Percentiles rank a stretch among this genome's conserved stretches.
Evolutionary conservation across 75 land plant species (phyloP).

Genomic region (Cupressus sempervirens): DNA sequence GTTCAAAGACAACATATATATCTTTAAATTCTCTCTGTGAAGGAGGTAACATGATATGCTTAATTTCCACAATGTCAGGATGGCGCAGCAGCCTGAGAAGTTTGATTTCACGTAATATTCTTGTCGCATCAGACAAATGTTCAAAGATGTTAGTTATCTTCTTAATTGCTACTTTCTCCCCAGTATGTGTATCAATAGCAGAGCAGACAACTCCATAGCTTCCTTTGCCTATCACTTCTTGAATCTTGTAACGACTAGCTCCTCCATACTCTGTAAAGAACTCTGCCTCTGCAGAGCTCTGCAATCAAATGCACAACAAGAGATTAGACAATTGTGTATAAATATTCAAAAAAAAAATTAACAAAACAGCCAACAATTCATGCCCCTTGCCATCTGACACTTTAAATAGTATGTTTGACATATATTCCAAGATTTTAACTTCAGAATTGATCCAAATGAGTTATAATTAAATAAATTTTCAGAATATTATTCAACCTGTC

Average conservation of each 20-base stretch:
- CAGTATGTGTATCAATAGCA: slow-evolving; percentile 32
- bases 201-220: slow-evolving; percentile 46
- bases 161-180: slow-evolving; percentile 41
- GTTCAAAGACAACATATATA: slow-evolving; percentile 40
- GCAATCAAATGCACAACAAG: neutral
- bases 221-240: slow-evolving; percentile 48
- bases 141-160: slow-evolving; percentile 45
- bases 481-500: neutral
- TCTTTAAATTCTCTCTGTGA: slow-evolving; percentile 40
- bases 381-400: neutral
- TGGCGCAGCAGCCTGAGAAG: slow-evolving; percentile 30
- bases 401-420: neutral
- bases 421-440: no score
- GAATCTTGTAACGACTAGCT: slow-evolving; percentile 46
- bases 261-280: slow-evolving; percentile 68
- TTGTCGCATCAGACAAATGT: slow-evolving; percentile 40
- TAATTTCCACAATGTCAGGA: slow-evolving; percentile 48
- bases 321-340: neutral
- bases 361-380: neutral
- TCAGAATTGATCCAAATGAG: no score
- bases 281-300: slow-evolving; percentile 28
- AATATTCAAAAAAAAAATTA: neutral
- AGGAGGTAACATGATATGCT: slow-evolving; percentile 44
- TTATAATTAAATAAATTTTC: neutral
- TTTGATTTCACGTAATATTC: slow-evolving; percentile 40